phyloP scores from a whole-genome alignment of 805 yeast genomes.

The Sugiyamaella lignohabitans region DNA sequence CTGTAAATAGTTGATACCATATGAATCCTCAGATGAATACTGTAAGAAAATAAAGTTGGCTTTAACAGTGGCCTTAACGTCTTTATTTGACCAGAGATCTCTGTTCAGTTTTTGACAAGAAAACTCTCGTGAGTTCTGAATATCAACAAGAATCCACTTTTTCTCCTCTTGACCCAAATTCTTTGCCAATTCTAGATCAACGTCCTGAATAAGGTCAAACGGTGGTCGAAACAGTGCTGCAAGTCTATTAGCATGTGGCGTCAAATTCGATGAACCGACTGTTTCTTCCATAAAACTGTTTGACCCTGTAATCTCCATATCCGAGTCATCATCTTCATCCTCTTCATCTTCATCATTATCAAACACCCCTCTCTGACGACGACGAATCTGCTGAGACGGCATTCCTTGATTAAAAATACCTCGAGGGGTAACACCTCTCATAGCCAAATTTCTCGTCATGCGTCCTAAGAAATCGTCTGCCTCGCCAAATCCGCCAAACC shows the following conservation, averaged over 20 bases:
- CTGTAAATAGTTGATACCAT: conserved; percentile 63
- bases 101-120: conserved; percentile 85
- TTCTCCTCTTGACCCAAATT: conserved; percentile 51
- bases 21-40: conserved; percentile 69
- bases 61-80: conserved; percentile 56
- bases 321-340: conserved; percentile 27
- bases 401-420: conserved; percentile 50
- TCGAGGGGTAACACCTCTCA: not conserved
- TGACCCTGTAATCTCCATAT: too few relatives aligned
- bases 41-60: conserved; percentile 78
- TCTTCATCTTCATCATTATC: conserved; percentile 38
- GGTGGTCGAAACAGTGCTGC: conserved; percentile 91
- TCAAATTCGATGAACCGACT: conserved; percentile 34
- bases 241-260: conserved; percentile 55
- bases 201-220: conserved; percentile 70
- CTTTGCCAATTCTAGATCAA: conserved; percentile 70
- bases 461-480: not conserved
- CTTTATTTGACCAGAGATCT: conserved; percentile 78
- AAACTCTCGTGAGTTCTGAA: conserved; percentile 81
- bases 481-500: not conserved
- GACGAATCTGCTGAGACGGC: conserved; percentile 24
- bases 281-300: conserved; percentile 18
- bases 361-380: not conserved
- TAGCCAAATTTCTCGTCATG: not conserved
- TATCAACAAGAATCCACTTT: conserved; percentile 82